Percentiles rank a stretch among this genome's conserved stretches.
Conservation (phyloP, 352 stramenopile species). For the Pythium phragmitis region DNA sequence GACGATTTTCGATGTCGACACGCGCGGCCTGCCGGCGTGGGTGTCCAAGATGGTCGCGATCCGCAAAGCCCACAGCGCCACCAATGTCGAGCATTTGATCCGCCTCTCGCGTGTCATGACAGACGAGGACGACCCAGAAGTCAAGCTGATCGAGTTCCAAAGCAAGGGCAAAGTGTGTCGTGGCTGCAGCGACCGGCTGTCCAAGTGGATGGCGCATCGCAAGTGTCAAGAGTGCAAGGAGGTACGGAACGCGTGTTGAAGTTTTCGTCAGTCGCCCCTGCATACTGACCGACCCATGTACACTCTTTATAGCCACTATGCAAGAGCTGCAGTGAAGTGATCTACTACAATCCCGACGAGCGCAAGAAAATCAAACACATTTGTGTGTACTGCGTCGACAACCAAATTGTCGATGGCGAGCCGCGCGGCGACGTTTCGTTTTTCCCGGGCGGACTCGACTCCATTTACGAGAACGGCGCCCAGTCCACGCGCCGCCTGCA, state of each 20-base stretch:
- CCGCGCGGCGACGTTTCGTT: conserved; percentile 15
- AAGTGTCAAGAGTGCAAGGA: conserved; percentile 64
- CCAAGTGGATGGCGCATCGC: conserved; percentile 43
- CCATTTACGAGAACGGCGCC: conserved; percentile 22
- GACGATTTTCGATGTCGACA: conserved; percentile 64
- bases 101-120: conserved; percentile 53
- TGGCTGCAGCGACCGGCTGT: conserved; percentile 45
- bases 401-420: conserved; percentile 24
- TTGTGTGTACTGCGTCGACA: conserved; percentile 59
- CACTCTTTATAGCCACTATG: conserved; percentile 30
- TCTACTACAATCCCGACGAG: conserved; percentile 60
- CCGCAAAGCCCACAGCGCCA: conserved; percentile 60
- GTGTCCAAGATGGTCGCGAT: conserved; percentile 60
- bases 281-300: too few species aligned
- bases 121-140: conserved; percentile 44
- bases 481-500: conserved; percentile 21
- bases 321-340: conserved; percentile 60
- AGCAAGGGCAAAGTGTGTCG: conserved; percentile 39
- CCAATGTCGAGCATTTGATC: conserved; percentile 61
- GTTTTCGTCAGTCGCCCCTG: background rate
- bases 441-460: conserved; percentile 13
- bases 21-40: conserved; percentile 56
- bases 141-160: conserved; percentile 37
- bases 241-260: conserved; percentile 28
- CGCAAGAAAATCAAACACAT: conserved; percentile 70